phyloP scores from a whole-genome alignment of 345 rosid genomes.

The Brassica napus region Da-Ae NC_063436.1:27959001-27959500 shows the following conservation, averaged over 20 bases:
- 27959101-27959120: background rate
- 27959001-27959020: slow-evolving; percentile 47
- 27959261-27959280: slow-evolving; percentile 44
- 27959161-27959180: slow-evolving; percentile 31
- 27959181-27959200: slow-evolving; percentile 39
- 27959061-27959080: slow-evolving; percentile 32
- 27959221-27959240: slow-evolving; percentile 31
- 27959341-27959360: background rate
- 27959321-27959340: slow-evolving; percentile 21
- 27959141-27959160: slow-evolving; percentile 29
- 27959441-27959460: background rate
- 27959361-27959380: background rate
- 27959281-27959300: slow-evolving; percentile 46
- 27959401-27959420: slow-evolving; percentile 28
- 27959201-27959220: slow-evolving; percentile 27
- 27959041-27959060: background rate
- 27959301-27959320: slow-evolving; percentile 7
- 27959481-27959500: slow-evolving; percentile 19
- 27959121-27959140: slow-evolving; percentile 12
- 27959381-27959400: background rate
- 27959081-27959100: slow-evolving; percentile 24
- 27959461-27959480: slow-evolving; percentile 27
- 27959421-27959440: background rate
- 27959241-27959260: slow-evolving; percentile 30
- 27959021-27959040: slow-evolving; percentile 39